Conservation (phyloP, 108 stramenopile species). For the Poteriospumella lacustris region DNA sequence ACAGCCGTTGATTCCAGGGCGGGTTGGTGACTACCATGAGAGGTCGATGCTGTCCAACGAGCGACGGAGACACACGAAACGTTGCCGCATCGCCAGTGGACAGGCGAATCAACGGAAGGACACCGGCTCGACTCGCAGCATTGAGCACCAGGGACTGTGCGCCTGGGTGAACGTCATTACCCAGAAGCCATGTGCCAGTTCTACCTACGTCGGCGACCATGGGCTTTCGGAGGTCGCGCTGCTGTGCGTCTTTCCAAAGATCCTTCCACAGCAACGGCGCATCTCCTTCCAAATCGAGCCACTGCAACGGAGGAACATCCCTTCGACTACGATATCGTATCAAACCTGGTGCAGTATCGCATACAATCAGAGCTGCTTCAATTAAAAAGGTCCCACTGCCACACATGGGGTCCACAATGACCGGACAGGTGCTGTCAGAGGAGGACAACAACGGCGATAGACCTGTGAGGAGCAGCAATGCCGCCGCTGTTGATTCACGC, state of each 20-base stretch:
- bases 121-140: not conserved
- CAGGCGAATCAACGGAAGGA: not conserved
- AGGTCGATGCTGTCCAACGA: too few relatives aligned
- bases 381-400: slow-evolving; percentile 22
- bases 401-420: slow-evolving; percentile 36
- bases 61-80: too few relatives aligned
- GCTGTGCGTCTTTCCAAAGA: not conserved
- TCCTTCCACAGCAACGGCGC: not conserved
- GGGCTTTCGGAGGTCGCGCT: not conserved
- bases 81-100: not conserved
- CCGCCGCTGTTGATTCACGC: slow-evolving; percentile 8
- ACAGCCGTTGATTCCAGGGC: too few relatives aligned
- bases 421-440: too few relatives aligned
- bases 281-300: not conserved
- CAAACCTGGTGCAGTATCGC: slow-evolving; percentile 14
- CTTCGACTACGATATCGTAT: not conserved
- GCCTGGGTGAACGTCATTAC: not conserved
- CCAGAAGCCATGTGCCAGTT: not conserved
- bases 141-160: not conserved
- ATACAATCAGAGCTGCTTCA: slow-evolving; percentile 28
- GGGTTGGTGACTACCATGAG: too few relatives aligned
- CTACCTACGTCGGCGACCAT: not conserved
- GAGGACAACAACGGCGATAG: too few relatives aligned
- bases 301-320: not conserved
- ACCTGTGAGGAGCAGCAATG: not conserved